A percentile compares a stretch with the other conserved stretches of the same genome.
Evolutionary conservation across 2,329 filamentous ascomycete species (phyloP).

Genomic region (Aspergillus ochraceus): DNA sequence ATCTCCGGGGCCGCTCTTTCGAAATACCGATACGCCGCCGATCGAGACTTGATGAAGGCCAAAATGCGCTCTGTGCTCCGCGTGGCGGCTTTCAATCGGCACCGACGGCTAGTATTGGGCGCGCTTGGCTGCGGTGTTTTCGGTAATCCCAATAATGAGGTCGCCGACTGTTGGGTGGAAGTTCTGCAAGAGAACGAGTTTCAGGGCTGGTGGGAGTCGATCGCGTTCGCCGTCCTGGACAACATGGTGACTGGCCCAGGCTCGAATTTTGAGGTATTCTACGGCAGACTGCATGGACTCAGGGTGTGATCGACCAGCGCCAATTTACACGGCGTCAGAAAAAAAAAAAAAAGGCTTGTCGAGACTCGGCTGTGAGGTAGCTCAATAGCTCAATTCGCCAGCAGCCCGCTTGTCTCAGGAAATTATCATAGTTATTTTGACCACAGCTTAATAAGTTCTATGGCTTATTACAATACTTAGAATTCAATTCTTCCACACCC

Average conservation of each 20-base stretch:
- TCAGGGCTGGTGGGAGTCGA: constrained; percentile 61
- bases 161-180: constrained; percentile 63
- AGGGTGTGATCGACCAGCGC: constrained; percentile 20
- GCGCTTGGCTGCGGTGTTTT: constrained; percentile 71
- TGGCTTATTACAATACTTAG: no score
- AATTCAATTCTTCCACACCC: no score
- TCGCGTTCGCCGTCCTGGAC: constrained; percentile 64
- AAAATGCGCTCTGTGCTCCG: constrained; percentile 65
- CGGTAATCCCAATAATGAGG: constrained; percentile 59
- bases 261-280: constrained; percentile 31
- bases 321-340: no score
- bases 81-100: constrained; percentile 57
- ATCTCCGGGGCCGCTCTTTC: constrained; percentile 7
- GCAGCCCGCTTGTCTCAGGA: no score
- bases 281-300: constrained; percentile 29
- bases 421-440: no score
- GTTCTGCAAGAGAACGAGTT: constrained; percentile 64
- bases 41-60: constrained; percentile 57
- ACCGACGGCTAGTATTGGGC: constrained; percentile 64
- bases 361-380: no score
- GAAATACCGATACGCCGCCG: constrained; percentile 43
- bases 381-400: no score
- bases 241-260: constrained; percentile 17
- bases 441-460: no score
- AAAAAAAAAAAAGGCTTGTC: no score